Percentiles rank a stretch among this genome's conserved stretches.
These are phyloP conservation scores for Stagonosporopsis rhizophila DNA, from an alignment of 2,329 filamentous ascomycete genomes.

Conservation along the genomic window DNA sequence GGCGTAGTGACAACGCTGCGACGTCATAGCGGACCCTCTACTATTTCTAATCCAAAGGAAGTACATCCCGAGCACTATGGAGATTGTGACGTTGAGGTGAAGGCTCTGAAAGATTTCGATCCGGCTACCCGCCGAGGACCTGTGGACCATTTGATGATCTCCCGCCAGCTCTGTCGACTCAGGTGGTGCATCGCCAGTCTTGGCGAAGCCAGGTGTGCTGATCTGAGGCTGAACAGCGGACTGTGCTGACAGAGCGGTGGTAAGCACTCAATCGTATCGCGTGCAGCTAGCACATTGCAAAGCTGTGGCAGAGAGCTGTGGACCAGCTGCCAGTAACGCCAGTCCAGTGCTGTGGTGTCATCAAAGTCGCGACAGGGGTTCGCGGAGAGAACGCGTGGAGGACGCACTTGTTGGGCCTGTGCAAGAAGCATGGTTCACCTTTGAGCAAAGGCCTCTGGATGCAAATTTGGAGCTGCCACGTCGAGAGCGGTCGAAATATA, in stretches of 20 bases:
- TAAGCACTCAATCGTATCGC: background rate
- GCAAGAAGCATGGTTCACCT: background rate
- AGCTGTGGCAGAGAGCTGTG: background rate
- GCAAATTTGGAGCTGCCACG: background rate
- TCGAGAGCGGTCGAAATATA: background rate
- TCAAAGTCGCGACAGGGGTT: background rate
- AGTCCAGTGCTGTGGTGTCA: background rate
- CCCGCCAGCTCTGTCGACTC: background rate
- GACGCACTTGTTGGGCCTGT: background rate
- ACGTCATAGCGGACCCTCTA: slow-evolving; percentile 40
- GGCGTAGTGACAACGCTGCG: slow-evolving; percentile 32
- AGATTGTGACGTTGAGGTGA: slow-evolving; percentile 13
- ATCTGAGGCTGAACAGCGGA: background rate
- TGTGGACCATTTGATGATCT: slow-evolving; percentile 8
- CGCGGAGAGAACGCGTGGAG: background rate
- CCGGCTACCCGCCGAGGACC: slow-evolving; percentile 8
- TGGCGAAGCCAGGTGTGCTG: background rate
- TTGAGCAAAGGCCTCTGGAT: background rate
- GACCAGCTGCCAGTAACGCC: background rate
- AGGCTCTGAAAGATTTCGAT: slow-evolving; percentile 5
- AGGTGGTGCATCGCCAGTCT: slow-evolving; percentile 1
- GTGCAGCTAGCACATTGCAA: background rate
- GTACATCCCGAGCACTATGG: slow-evolving; percentile 1
- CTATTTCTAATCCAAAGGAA: slow-evolving; percentile 21
- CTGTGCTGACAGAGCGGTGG: background rate